Base-by-base conservation (phyloP, 495 filamentous ascomycete species). In the Trichoderma erinaceum region DNA sequence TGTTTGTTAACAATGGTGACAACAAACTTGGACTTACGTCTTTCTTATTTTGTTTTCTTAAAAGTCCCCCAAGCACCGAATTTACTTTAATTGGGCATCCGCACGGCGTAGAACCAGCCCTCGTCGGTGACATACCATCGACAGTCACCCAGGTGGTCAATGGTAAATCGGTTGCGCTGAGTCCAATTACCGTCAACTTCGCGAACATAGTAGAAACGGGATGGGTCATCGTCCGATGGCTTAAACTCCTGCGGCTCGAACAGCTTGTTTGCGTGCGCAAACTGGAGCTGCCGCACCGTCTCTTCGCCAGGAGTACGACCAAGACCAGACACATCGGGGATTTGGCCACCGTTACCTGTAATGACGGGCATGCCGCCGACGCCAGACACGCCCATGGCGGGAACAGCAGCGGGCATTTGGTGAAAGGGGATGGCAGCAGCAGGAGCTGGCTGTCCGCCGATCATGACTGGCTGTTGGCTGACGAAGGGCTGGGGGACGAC, bases 221-320 rank as follows among this genome's bases (percentile, higher is more conserved):
- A 78, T 21, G 80, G 77, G 68, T 86, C 80, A 35, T 81, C 76
- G 67, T 85, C 83, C 5, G 79, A 76, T 0, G 84, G 84, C 63
- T 79, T 80, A 66, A 85, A 82, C 48, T 83, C 81, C 75, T 84
- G 82, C 15, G 80, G 77, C 69, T 81, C 78, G 64, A 77, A 75
- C 32, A 76, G 73, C 66, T 75, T 73, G 73, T 74, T 81, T 50
- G 75, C 71, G 61, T 78, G 63, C n/a, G 81, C 78, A 44, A 76
- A 73, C 58, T 77, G 73, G 10, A 74, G 71, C 69, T 77, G 76
- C 67, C 81, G 73, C 8, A 78, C 73, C 8, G 76, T 70, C 4
- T 76, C 63, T 69, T 81, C 78, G 50, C 70, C 69, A 44, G 73
- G 73, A 0, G 77, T 83, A 58, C 75, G 75, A 63, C 80, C 79